Evolutionary conservation across 352 stramenopile species (phyloP), one percentile per base, ranked within the genome.

Genomic region (Phytophthora vignae): DNA sequence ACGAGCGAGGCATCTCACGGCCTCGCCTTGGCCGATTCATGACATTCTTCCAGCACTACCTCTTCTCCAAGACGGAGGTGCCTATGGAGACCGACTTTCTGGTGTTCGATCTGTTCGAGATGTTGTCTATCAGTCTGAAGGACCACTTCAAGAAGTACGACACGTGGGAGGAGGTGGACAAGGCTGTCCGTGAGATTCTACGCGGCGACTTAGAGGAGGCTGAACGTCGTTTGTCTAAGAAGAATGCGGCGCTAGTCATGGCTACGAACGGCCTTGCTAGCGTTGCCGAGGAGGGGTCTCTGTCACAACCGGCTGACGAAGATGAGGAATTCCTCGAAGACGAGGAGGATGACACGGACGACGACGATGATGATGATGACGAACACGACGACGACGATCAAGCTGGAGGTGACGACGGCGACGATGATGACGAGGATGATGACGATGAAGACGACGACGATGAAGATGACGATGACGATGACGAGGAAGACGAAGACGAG

Each of bases 31-130:
- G 90, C 22, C 90, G 87, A 14, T 98, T 98, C 64, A 87, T 99
- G 63, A 71, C 90, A 8, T 97, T 98, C 68, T 98, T 99, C 69
- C 96, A 99, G 74, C 90, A 96, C 27, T 99, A 99, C 82, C 87
- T 99, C 17, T 98, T 99, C 52, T 96, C 95, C 27, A 99, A 99
- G 79, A 86, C 82, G 4, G 90, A 96, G 40, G 87, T 99, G 14
- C 97, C 97, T 1, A 88, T 98, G 49, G 97, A 99, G 60, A 98
- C 98, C 31, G 89, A 98, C 59, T 98, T 97, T 77, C 81, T 95
- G 38, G 85, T 98, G 46, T 80, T 91, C 7, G 87, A 98, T 54
- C 65, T 94, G 8, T 91, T 94, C 55, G 89, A 97, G 21, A 70
- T 87, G 40, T 75, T 97, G 7, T 40, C 73, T 0, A 66, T 52